Base-by-base conservation (phyloP, 164 flowering plant genomes). In the Vitis riparia region DNA sequence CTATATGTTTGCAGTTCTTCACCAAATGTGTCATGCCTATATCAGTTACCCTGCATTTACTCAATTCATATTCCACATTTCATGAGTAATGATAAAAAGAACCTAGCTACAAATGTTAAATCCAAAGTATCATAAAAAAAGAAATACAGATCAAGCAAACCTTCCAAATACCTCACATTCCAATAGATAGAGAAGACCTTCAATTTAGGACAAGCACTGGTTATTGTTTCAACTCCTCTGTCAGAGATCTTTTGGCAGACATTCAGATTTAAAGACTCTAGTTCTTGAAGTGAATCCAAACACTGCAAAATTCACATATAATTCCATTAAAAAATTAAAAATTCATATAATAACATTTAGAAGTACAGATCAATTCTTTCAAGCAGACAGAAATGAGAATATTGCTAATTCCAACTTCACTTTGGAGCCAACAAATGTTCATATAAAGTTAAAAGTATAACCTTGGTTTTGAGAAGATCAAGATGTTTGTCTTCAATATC, bases 181-280 rank as follows among this genome's bases (percentile, higher is more conserved):
- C 98, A 94, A 68, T 94, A 94, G 78, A 94, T 85, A 48, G 97
- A 92, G 60, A 94, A 84, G 16, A 73, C 75, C 79, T 81, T 89
- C 66, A 94, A 76, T 32, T 79, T 81, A 3, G 89, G 91, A 76
- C 89, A 88, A 70, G 68, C 80, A 74, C 74, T 77, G 47, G 94
- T 87, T 70, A 94, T 77, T 58, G 83, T 88, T 72, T 85, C 89
- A 78, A 91, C 71, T 70, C 97, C 97, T 12, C 73, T 73, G 73
- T 94, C 97, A 49, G 95, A 85, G 29, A 94, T 89, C 86, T 92
- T 94, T 65, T 92, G 98, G 84, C 98, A 92, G 62, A 88, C 92
- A 82, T 94, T 94, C 67, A 94, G 82, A 74, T 94, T 92, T 61
- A 94, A 80, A 55, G 73, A 68, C 69, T 87, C 88, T 67, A 94